Percentiles rank a stretch among this genome's conserved stretches.
phyloP scores from a whole-genome alignment of 2,329 filamentous ascomycete species.

The Sclerotiophoma versabilis region DNA sequence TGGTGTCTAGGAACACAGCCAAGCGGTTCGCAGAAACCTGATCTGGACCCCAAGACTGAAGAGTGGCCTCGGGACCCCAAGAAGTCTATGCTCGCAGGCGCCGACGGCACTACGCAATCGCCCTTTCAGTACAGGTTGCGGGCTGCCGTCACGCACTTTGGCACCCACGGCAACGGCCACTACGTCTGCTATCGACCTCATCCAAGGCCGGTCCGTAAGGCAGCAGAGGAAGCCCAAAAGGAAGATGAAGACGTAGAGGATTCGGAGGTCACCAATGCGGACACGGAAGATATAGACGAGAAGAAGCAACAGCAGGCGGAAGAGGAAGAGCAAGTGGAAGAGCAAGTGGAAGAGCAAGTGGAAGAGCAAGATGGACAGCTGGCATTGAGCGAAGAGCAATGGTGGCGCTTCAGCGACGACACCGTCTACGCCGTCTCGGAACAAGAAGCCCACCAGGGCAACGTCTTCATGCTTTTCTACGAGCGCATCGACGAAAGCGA shows the following conservation, averaged over 20 bases:
- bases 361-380: constrained; percentile 30
- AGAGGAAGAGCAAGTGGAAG: neutral
- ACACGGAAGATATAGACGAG: constrained; percentile 28
- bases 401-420: constrained; percentile 94
- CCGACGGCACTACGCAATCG: constrained; percentile 44
- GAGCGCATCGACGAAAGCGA: constrained; percentile 58
- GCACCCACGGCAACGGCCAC: constrained; percentile 92
- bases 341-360: constrained; percentile 4
- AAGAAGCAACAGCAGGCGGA: neutral
- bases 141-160: constrained; percentile 87
- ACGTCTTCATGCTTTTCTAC: constrained; percentile 98
- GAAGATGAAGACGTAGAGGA: constrained; percentile 4
- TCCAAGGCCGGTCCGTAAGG: constrained; percentile 40
- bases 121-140: constrained; percentile 73
- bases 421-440: constrained; percentile 78
- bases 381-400: constrained; percentile 67
- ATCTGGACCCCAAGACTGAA: constrained; percentile 57
- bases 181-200: constrained; percentile 90
- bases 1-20: constrained; percentile 77
- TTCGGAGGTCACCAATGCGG: constrained; percentile 26
- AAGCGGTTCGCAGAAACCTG: constrained; percentile 34
- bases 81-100: constrained; percentile 71
- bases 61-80: constrained; percentile 74
- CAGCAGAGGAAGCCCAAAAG: constrained; percentile 3
- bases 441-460: constrained; percentile 74